These are phyloP conservation scores for Rhodosporidiobolus sp. DNA, from an alignment of 768 basidiomycete genomes.

Conservation along the genomic window DNA sequence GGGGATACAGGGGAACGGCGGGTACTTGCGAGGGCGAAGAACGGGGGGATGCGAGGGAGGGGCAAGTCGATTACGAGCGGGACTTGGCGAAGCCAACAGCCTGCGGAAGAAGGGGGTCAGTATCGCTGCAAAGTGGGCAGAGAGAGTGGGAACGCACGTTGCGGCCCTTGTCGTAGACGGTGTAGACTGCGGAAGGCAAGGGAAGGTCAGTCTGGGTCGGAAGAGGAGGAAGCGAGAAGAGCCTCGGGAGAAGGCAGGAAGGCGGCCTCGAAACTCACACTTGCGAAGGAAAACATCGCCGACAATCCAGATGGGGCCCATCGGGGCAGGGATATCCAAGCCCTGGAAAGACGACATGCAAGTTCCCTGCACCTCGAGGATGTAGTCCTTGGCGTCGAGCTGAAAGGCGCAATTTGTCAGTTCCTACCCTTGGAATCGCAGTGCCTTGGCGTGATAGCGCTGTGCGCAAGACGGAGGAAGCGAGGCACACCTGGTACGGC, in stretches of 20 bases:
- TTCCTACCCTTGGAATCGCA: no score
- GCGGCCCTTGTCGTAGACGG: constrained; percentile 50
- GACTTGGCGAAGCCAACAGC: constrained; percentile 76
- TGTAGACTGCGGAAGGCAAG: constrained; percentile 62
- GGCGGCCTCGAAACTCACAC: constrained; percentile 55
- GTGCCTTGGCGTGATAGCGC: no score
- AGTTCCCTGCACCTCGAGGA: constrained; percentile 82
- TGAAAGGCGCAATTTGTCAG: background rate
- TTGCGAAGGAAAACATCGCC: constrained; percentile 86
- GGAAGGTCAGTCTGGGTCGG: constrained; percentile 53
- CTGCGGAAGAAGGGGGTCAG: constrained; percentile 63
- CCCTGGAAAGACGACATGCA: constrained; percentile 93
- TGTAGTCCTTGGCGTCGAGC: constrained; percentile 76
- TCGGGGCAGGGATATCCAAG: constrained; percentile 69
- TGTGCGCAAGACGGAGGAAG: background rate
- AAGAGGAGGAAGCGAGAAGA: background rate
- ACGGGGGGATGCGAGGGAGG: no score
- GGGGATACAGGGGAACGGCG: no score
- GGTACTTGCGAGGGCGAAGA: no score
- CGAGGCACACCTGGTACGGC: constrained; percentile 44
- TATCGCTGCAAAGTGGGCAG: background rate
- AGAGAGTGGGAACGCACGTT: constrained; percentile 18
- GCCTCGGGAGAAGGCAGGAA: background rate
- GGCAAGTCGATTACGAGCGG: constrained; percentile 13
- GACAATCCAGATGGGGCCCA: constrained; percentile 43